Evolutionary conservation across 805 yeast genomes (phyloP), one percentile per base, ranked within the genome.

Genomic region (Phaffomyces thermotolerans): DNA sequence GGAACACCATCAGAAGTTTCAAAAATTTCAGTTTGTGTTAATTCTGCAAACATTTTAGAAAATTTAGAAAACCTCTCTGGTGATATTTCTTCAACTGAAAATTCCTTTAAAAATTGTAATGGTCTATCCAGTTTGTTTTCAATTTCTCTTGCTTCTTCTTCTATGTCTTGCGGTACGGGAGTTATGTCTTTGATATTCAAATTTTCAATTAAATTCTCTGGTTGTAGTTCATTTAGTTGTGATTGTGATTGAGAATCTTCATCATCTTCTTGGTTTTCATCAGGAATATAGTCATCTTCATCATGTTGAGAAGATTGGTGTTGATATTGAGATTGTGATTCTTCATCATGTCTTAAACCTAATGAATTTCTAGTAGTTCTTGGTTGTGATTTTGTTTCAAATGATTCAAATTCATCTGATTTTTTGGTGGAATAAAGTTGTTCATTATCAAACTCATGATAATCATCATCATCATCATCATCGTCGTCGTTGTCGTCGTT

Each of bases 11-110:
- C 73, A 15, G 69, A 76, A 34, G 65, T 72, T 18, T 68, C 71
- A 44, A 68, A 72, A 6, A 69, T 44, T 18, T 64, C 68, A 5
- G 72, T 63, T 43, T 69, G 69, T 54, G 75, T 64, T 36, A 78
- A 61, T 22, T 59, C 62, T 1, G 81, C 78, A 18, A 75, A 66
- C 12, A 69, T 59, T 46, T 69, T 66, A 18, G 72, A 69, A 53
- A 79, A 71, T 27, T 58, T 53, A n/a, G 64, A 66, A 41, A 69
- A 64, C 50, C 87, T 68, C 17, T 72, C 67, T 3, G 71, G 69
- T 4, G 84, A 76, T 17, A 80, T 68, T 10, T 34, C 15, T 12
- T 20, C 41, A 34, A 36, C 42, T 9, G 41, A 20, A 6, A 20
- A 18, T 8, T 23, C 24, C 12, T 35, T 34, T 9, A 61, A 62